A percentile compares a stretch with the other conserved stretches of the same genome.
These are phyloP conservation scores for Diaporthe vexans DNA, from an alignment of 2,329 filamentous ascomycete species.

Conservation along the genomic window DNA sequence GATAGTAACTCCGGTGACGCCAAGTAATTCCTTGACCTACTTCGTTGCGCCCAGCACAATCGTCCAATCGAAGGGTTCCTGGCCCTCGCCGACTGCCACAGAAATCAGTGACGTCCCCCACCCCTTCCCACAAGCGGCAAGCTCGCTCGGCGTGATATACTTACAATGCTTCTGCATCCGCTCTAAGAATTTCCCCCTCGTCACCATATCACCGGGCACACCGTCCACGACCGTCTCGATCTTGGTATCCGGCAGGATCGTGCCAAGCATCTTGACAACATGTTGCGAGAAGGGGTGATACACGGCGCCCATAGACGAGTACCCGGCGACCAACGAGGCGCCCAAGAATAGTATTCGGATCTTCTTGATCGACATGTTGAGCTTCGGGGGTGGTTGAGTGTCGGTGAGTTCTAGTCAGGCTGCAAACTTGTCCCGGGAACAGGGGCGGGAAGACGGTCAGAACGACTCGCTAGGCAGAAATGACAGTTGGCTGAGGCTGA, in stretches of 20 bases:
- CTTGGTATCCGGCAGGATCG: conserved; percentile 29
- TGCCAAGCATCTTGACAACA: conserved; percentile 35
- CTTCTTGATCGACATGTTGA: conserved; percentile 22
- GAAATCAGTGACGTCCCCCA: background rate
- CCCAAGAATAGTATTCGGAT: conserved; percentile 36
- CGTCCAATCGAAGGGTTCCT: conserved; percentile 67
- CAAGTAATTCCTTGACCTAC: conserved; percentile 39
- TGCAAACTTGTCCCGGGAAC: background rate
- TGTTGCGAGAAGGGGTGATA: conserved; percentile 34
- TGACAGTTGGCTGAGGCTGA: conserved; percentile 19
- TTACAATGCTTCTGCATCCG: conserved; percentile 48
- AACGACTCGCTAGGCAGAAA: conserved; percentile 10
- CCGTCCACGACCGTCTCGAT: conserved; percentile 46
- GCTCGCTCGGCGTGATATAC: conserved; percentile 7
- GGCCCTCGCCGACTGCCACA: conserved; percentile 32
- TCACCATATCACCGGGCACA: conserved; percentile 46
- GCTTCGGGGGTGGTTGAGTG: too few species aligned
- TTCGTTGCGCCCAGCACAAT: conserved; percentile 77
- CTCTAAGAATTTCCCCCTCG: conserved; percentile 43
- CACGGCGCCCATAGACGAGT: conserved; percentile 31
- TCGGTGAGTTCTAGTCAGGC: background rate
- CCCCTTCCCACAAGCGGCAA: too few species aligned
- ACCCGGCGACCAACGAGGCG: conserved; percentile 38
- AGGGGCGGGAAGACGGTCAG: background rate
- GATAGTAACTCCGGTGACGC: background rate